Evolutionary conservation across 306 rosid genomes (phyloP), one percentile per base, ranked within the genome.

Genomic region (Ceratonia siliqua): DNA sequence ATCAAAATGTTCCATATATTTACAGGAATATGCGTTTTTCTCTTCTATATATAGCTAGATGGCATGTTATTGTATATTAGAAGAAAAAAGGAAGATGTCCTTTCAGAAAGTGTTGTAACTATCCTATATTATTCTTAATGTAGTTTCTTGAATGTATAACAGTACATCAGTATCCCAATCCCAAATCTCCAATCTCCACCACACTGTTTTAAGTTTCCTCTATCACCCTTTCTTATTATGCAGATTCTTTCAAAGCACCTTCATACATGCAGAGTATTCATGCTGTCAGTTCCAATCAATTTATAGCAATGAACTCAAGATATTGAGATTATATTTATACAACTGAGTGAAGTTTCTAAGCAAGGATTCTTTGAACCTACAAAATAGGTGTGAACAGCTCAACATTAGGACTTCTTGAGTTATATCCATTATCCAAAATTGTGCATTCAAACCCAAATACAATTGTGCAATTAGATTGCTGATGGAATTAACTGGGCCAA

Each of bases 231-330:
- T 52, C 11, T 49, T 4, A 49, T 20, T 5, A 52, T 48, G n/a
- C n/a, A n/a, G n/a, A n/a, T n/a, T n/a, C n/a, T n/a, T 18, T 43
- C 72, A 28, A 77, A 77, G 24, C 53, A 48, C 76, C 17, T 48
- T 27, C 49, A 38, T 35, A n/a, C 63, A 25, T 67, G 30, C 55
- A 55, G 28, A n/a, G 33, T 50, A 48, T 24, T 69, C 30, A 68
- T n/a, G 64, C 12, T 24, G 5, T 61, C 62, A 68, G 21, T 68
- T 17, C 32, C 45, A 72, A 65, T 45, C 45, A 63, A 45, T n/a
- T 64, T 55, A 41, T 21, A 72, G 20, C 27, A 33, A 54, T 24
- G 62, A 45, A 64, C 43, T 62, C 74, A 22, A 65, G 62, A 43
- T 59, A 50, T 48, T 10, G 62, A 30, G 70, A 38, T 64, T 63